phyloP scores from a whole-genome alignment of 768 basidiomycete genomes.

The Hypholoma sublateritium region DNA sequence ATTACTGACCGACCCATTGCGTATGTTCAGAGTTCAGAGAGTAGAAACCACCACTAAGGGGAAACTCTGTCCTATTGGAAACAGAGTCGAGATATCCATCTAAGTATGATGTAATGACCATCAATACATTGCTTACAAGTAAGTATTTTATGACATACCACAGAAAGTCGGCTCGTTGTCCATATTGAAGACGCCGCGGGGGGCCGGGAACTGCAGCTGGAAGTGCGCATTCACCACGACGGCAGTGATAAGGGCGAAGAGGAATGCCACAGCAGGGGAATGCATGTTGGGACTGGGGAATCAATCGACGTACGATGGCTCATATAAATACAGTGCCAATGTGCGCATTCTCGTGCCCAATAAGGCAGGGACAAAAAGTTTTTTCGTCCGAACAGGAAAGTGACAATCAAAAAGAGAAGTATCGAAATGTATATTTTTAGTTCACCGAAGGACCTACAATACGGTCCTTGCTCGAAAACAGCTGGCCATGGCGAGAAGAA shows the following conservation, averaged over 20 bases:
- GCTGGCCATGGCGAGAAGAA: no score
- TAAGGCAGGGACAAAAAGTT: constrained; percentile 10
- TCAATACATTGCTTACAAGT: not conserved
- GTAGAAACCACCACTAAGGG: constrained; percentile 61
- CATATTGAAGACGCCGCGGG: constrained; percentile 69
- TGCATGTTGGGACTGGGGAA: constrained; percentile 15
- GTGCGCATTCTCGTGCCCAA: not conserved
- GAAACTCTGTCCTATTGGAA: constrained; percentile 66
- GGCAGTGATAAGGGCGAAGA: constrained; percentile 35
- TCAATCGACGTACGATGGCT: not conserved
- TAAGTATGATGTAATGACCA: constrained; percentile 23
- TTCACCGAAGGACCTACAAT: not conserved
- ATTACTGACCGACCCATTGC: constrained; percentile 50
- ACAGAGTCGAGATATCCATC: constrained; percentile 61
- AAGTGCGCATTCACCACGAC: constrained; percentile 69
- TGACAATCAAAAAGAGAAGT: not conserved
- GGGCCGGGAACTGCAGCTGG: constrained; percentile 72
- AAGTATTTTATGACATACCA: constrained; percentile 36
- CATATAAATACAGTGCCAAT: not conserved
- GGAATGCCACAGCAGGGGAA: constrained; percentile 20
- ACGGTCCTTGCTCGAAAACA: no score
- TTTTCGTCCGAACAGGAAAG: constrained; percentile 5
- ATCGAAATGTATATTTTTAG: not conserved
- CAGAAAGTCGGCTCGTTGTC: constrained; percentile 63
- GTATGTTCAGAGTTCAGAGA: constrained; percentile 67